Conservation (phyloP, 495 filamentous ascomycete species). For the Annulohypoxylon moriforme region DNA sequence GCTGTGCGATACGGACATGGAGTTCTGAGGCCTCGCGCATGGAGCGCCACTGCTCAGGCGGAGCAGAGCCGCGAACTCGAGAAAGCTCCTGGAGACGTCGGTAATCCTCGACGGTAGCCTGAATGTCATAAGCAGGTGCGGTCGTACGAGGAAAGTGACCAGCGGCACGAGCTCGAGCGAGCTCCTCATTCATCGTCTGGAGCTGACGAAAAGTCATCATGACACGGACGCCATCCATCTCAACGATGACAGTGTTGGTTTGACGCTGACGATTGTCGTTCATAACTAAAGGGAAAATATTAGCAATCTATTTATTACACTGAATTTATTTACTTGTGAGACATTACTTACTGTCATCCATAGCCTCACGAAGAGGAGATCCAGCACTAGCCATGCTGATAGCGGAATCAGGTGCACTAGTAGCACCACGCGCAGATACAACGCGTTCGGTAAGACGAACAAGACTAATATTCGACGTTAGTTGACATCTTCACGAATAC, state of each 20-base stretch:
- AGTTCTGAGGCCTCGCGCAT: constrained; percentile 28
- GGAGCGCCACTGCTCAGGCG: constrained; percentile 31
- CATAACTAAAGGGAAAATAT: constrained; percentile 7
- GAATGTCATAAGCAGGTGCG: constrained; percentile 17
- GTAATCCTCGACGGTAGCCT: constrained; percentile 34
- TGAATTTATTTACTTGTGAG: neutral
- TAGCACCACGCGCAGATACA: no score
- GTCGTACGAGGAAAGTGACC: constrained; percentile 39
- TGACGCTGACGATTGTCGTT: neutral
- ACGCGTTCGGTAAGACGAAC: neutral
- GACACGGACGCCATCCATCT: neutral
- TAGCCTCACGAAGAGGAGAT: neutral
- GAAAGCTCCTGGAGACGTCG: constrained; percentile 19
- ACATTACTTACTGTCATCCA: constrained; percentile 16
- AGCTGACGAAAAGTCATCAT: no score
- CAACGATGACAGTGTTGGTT: neutral
- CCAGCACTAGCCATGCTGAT: neutral
- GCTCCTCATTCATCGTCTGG: no score
- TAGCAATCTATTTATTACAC: constrained; percentile 4
- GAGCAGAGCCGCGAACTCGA: constrained; percentile 23
- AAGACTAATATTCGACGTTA: neutral
- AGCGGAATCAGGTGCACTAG: constrained; percentile 7
- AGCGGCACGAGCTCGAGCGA: no score
- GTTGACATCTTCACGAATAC: neutral
- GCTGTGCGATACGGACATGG: constrained; percentile 29